Conservation (phyloP, 1,284 basidiomycete species). For the Sutorius eximius region DNA sequence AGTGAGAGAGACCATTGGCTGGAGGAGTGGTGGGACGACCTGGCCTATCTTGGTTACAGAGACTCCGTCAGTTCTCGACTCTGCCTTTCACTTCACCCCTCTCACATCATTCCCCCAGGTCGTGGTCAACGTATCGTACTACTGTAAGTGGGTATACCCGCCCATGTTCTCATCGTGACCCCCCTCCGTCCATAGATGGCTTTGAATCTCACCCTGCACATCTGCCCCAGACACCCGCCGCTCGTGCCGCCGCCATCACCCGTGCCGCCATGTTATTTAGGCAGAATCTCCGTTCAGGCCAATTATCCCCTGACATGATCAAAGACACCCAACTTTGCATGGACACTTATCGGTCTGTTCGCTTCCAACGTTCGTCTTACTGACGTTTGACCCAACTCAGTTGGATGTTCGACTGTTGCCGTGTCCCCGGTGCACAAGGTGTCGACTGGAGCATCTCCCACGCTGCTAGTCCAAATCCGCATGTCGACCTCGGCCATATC, state of each 20-base stretch:
- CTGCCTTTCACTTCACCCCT: not conserved
- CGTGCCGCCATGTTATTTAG: slow-evolving; percentile 75
- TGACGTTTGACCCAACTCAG: slow-evolving; percentile 36
- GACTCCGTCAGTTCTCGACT: slow-evolving; percentile 58
- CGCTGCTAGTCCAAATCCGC: slow-evolving; percentile 58
- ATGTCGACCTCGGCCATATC: slow-evolving; percentile 68
- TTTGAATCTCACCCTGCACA: slow-evolving; percentile 68
- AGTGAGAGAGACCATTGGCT: slow-evolving; percentile 66
- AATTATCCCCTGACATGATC: slow-evolving; percentile 68
- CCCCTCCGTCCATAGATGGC: slow-evolving; percentile 52
- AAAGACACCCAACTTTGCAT: slow-evolving; percentile 81
- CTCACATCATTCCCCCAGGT: slow-evolving; percentile 45
- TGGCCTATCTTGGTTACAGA: slow-evolving; percentile 68
- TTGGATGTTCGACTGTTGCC: slow-evolving; percentile 93
- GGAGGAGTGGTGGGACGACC: slow-evolving; percentile 83
- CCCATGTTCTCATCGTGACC: not conserved
- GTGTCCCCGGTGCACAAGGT: slow-evolving; percentile 70
- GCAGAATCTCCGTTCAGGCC: slow-evolving; percentile 62
- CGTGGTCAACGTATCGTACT: slow-evolving; percentile 82
- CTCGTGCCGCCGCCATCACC: slow-evolving; percentile 73
- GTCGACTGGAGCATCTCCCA: slow-evolving; percentile 78
- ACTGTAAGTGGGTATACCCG: slow-evolving; percentile 56
- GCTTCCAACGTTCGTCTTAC: not conserved
- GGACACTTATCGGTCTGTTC: slow-evolving; percentile 77
- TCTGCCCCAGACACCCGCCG: slow-evolving; percentile 55